Base-by-base conservation (phyloP, 495 filamentous ascomycete species). In the Elasticomyces elasticus region DNA sequence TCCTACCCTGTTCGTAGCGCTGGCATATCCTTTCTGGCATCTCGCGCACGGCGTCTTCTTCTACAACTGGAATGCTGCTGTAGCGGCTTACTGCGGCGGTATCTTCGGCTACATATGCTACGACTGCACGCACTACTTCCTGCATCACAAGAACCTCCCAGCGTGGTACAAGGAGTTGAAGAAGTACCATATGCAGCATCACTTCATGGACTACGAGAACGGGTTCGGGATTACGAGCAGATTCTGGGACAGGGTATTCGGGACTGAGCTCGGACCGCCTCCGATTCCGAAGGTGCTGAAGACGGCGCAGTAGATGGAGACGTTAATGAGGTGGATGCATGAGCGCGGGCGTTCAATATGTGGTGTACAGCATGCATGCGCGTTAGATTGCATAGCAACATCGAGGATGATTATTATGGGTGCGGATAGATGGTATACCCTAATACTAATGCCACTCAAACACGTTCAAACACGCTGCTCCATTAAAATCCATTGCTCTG, bases 151-250 rank as follows among this genome's bases (percentile, higher is more conserved):
- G 71, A 94, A 86, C 49, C 81, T 97, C 12, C 92, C 94, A 4
- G 67, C 79, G 2, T 91, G 90, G 77, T 95, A 90, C 69, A 83
- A 83, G 66, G 74, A 79, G 52, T 80, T 97, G 60, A 97, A 96
- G 79, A 96, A 94, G 69, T 92, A 94, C 62, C 94, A 99, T 64
- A 82, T 99, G 31, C 79, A 87, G 64, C 94, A 99, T 67, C 94
- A 99, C 72, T 99, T 94, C 66, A 84, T 87, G 24, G 94, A 99
- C 64, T 96, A 85, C 66, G 85, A 96, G 68, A 89, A 94, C 55
- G 94, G 94, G n/a, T 99, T 96, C 58, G 94, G 94, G 22, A 92
- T 99, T 25, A 96, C 92, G n/a, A 95, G 86, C 72, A 80, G 83
- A 35, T 94, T 99, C 78, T 99, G 94, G 94, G 94, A 99, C 66